phyloP scores from a whole-genome alignment of 345 rosid species.

The Reutealis trisperma region DNA sequence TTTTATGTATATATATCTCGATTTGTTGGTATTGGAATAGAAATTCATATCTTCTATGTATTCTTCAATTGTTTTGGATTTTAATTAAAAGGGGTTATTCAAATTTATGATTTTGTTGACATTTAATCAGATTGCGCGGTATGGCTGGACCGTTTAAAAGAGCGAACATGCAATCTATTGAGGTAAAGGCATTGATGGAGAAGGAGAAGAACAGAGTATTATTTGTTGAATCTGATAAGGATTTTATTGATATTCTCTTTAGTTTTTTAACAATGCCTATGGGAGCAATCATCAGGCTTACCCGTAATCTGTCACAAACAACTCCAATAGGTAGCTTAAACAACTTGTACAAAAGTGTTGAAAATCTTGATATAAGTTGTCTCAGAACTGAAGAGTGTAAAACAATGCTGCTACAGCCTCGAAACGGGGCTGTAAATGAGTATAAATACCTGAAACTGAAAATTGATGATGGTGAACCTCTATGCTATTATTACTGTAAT shows the following conservation, averaged over 20 bases:
- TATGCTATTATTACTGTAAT: neutral
- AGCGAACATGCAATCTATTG: neutral
- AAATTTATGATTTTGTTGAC: no score
- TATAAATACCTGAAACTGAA: constrained; percentile 23
- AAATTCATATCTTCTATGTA: no score
- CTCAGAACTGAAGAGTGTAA: constrained; percentile 17
- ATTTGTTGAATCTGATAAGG: constrained; percentile 19
- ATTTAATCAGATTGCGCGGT: no score
- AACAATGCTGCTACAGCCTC: constrained; percentile 25
- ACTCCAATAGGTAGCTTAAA: constrained; percentile 17
- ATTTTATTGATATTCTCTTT: constrained; percentile 30
- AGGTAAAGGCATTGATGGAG: constrained; percentile 29
- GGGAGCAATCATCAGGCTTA: constrained; percentile 20
- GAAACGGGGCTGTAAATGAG: constrained; percentile 12
- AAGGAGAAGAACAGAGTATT: constrained; percentile 21
- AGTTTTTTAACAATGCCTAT: constrained; percentile 32
- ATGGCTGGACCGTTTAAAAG: no score
- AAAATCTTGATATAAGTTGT: constrained; percentile 12
- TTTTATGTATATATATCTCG: no score
- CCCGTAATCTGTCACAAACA: neutral
- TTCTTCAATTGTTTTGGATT: no score
- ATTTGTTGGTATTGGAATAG: no score
- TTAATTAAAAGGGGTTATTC: no score
- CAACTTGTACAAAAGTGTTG: constrained; percentile 28
- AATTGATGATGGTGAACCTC: neutral